Conservation (phyloP, 1,284 basidiomycete species). For the Cryptococcus sp. region DNA sequence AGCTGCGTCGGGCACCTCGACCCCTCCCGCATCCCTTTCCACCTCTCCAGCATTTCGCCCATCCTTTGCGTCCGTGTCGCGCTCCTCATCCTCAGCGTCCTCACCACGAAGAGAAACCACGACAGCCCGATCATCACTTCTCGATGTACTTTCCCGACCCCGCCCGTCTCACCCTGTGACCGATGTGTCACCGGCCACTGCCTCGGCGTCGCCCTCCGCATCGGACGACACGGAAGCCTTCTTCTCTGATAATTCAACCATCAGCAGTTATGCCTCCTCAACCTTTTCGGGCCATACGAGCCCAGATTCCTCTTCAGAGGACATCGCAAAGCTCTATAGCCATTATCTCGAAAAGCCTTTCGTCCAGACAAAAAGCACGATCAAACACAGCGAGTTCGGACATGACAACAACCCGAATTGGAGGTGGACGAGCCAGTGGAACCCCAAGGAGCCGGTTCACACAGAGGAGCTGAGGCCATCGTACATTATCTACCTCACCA, state of each 20-base stretch:
- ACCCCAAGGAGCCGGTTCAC: slow-evolving; percentile 56
- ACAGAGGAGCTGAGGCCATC: slow-evolving; percentile 73
- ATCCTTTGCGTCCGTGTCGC: slow-evolving; percentile 15
- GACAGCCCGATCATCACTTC: slow-evolving; percentile 35
- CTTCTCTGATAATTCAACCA: slow-evolving; percentile 41
- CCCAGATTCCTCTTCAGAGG: slow-evolving; percentile 23
- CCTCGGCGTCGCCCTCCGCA: slow-evolving; percentile 3
- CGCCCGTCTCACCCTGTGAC: slow-evolving; percentile 23
- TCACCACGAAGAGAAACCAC: neutral
- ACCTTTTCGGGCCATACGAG: slow-evolving; percentile 15
- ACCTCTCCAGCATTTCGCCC: slow-evolving; percentile 19
- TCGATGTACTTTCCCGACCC: slow-evolving; percentile 42
- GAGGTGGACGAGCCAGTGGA: slow-evolving; percentile 53
- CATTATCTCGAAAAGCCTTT: slow-evolving; percentile 46
- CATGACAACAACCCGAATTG: slow-evolving; percentile 51
- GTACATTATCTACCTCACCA: slow-evolving; percentile 87
- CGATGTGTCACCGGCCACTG: slow-evolving; percentile 19
- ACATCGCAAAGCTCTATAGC: slow-evolving; percentile 43
- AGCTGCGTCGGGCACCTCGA: slow-evolving; percentile 13
- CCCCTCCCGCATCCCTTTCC: slow-evolving; percentile 21
- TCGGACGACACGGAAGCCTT: slow-evolving; percentile 33
- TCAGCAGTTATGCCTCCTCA: slow-evolving; percentile 42
- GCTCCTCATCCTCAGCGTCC: slow-evolving; percentile 17
- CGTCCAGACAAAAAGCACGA: slow-evolving; percentile 36
- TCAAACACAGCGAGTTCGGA: slow-evolving; percentile 52